Conservation (phyloP, 2,329 filamentous ascomycete species). For the Pseudogymnoascus sp. region DNA sequence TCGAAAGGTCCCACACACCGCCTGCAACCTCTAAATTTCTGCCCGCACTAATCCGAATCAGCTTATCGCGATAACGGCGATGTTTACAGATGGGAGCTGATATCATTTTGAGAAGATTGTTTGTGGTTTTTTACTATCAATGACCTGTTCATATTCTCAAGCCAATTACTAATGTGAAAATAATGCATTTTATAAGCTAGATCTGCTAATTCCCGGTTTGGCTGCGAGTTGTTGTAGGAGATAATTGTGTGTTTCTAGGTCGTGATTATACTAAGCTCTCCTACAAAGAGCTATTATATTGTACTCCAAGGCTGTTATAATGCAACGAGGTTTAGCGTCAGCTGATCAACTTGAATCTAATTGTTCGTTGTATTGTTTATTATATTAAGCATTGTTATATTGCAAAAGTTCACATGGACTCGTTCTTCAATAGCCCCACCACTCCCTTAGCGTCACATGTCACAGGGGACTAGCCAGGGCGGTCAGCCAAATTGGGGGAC, state of each 20-base stretch:
- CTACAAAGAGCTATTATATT: not conserved
- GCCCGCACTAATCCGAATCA: slow-evolving; percentile 6
- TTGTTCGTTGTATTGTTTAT: not conserved
- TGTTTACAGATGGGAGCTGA: not conserved
- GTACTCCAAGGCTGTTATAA: not conserved
- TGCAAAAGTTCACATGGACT: not conserved
- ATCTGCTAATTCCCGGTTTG: not conserved
- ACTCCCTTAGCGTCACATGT: not conserved
- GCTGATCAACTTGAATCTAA: not conserved
- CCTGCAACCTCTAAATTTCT: slow-evolving; percentile 10
- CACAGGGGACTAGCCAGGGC: not conserved
- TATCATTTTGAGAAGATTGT: not conserved
- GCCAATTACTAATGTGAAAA: no score
- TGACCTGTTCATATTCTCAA: not conserved
- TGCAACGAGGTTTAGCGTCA: not conserved
- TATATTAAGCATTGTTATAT: not conserved
- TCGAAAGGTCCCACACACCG: slow-evolving; percentile 7
- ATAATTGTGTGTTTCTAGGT: not conserved
- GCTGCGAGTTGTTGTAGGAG: not conserved
- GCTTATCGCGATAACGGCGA: slow-evolving; percentile 8
- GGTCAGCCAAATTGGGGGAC: not conserved
- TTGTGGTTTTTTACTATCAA: not conserved
- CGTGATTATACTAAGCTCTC: not conserved
- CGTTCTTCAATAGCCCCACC: not conserved
- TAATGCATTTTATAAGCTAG: not conserved